These are phyloP conservation scores for Sporothrix humicola DNA, from an alignment of 2,329 filamentous ascomycete species.

Conservation along the genomic window DNA sequence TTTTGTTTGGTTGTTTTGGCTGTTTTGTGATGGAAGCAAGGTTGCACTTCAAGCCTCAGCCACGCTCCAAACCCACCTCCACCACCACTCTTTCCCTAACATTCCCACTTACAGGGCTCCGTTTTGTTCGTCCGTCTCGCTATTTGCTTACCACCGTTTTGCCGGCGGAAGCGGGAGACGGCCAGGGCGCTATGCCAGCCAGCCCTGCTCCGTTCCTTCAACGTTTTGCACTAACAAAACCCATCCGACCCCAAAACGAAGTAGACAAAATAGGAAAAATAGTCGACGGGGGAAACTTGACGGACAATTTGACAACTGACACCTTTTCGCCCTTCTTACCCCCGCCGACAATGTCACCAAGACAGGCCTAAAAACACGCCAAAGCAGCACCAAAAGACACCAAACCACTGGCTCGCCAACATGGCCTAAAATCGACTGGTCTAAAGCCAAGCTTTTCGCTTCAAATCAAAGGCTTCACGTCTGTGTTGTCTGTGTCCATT, in stretches of 20 bases:
- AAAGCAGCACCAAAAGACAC: neutral
- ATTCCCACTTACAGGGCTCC: neutral
- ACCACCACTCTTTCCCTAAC: neutral
- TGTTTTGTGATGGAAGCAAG: neutral
- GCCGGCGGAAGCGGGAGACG: slow-evolving; percentile 13
- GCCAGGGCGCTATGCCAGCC: neutral
- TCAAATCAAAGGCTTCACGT: neutral
- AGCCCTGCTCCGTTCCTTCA: neutral
- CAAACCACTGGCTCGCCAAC: neutral
- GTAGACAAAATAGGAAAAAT: too few species aligned
- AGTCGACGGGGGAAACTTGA: neutral
- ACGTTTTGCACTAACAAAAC: neutral
- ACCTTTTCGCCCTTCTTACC: neutral
- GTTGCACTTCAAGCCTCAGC: slow-evolving; percentile 22
- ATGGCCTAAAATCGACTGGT: neutral
- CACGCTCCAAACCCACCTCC: slow-evolving; percentile 23
- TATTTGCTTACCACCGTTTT: slow-evolving; percentile 13
- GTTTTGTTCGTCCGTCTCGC: neutral
- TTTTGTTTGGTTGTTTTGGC: neutral
- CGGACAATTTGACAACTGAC: neutral
- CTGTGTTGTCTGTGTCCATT: neutral
- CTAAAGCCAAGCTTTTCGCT: slow-evolving; percentile 15
- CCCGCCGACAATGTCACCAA: neutral
- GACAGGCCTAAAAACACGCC: neutral
- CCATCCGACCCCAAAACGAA: too few species aligned